Base-by-base conservation (phyloP, 1,139 yeast species). In the Debaryomycetaceae sp. region DNA sequence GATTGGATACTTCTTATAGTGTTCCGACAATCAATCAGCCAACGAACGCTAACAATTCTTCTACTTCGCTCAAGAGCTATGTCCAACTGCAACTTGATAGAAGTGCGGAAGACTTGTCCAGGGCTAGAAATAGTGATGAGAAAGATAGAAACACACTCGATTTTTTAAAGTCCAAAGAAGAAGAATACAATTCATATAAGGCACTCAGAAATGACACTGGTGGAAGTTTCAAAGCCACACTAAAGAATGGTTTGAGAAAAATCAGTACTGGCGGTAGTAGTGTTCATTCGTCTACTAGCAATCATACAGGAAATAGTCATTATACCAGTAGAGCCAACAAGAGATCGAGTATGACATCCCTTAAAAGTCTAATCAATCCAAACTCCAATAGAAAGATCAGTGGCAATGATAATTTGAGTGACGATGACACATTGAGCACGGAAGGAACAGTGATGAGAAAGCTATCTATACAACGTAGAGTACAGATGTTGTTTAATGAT, bases 381-480 rank as follows among this genome's bases (percentile, higher is more conserved):
- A 56, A 57, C 22, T 48, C 51, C 6, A 35, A 17, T 20, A 47
- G 57, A 41, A 57, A 50, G 36, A 44, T 53, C n/a, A 49, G 57
- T 34, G 48, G 46, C 24, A 48, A 45, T 23, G 51, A 43, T 23
- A 48, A 39, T 9, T 40, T 46, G 6, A 36, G 46, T 22, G 45
- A 41, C 24, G 27, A 42, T 48, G 49, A 33, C 40, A 43, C 43
- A 24, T 17, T 24, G 31, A 20, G 34, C 3, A 27, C 34, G 39
- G 35, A 43, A 7, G 49, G 54, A 14, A 37, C 47, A 23, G 50
- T 52, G 40, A 59, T 60, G 13, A 55, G 63, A 42, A 66, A 72
- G 63, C 53, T 67, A 7, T 77, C 85, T 0, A 81, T 87, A 44
- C 95, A 86, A 60, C 75, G 80, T 54, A 71, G 95, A 49, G 85